Evolutionary conservation across 306 rosid genomes (phyloP).

Genomic region (Astragalus glycyphyllos): DNA sequence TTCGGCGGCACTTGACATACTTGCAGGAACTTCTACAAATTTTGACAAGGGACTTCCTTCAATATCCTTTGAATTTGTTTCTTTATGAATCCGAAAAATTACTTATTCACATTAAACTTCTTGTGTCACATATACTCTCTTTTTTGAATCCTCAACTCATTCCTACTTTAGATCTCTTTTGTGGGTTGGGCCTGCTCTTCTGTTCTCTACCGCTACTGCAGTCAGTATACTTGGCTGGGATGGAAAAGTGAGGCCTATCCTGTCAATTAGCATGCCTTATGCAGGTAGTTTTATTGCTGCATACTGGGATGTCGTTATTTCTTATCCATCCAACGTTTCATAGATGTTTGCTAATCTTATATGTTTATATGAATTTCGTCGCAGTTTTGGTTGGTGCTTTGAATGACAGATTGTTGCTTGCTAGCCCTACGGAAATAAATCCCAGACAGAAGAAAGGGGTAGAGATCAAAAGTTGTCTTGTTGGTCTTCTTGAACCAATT

Average conservation of each 20-base stretch:
- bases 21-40: constrained; percentile 76
- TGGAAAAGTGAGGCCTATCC: constrained; percentile 88
- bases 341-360: constrained; percentile 33
- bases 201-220: constrained; percentile 87
- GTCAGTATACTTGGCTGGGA: constrained; percentile 96
- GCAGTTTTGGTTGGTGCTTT: constrained; percentile 89
- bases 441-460: constrained; percentile 91
- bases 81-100: constrained; percentile 2
- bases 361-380: constrained; percentile 41
- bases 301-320: constrained; percentile 19
- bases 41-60: constrained; percentile 90
- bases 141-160: constrained; percentile 67
- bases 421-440: constrained; percentile 88
- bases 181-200: constrained; percentile 98
- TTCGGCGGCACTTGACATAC: constrained; percentile 77
- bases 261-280: constrained; percentile 81
- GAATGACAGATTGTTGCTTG: constrained; percentile 87
- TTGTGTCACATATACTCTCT: constrained; percentile 30
- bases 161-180: constrained; percentile 85
- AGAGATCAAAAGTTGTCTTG: constrained; percentile 96
- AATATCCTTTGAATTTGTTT: constrained; percentile 69
- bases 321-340: constrained; percentile 35
- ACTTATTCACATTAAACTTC: constrained; percentile 28
- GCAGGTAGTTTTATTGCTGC: constrained; percentile 65
- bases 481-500: constrained; percentile 98